Base-by-base conservation (phyloP, 23 red algal species). In the Gracilaria gracilis region DNA sequence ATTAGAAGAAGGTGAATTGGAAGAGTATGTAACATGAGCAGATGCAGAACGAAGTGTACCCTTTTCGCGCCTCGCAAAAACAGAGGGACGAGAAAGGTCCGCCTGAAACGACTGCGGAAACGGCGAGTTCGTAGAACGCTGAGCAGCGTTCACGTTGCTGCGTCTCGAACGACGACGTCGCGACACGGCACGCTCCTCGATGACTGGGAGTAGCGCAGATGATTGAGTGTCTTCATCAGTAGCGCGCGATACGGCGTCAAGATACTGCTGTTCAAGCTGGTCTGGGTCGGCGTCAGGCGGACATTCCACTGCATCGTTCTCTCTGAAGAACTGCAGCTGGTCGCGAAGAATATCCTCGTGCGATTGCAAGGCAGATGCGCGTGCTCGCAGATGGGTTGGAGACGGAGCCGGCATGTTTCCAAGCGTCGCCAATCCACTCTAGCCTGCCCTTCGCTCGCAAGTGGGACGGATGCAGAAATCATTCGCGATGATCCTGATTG, bases 121-220 rank as follows among this genome's bases (percentile, higher is more conserved):
- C 20, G 81, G 25, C 36, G 31, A 14, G 28, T 27, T 14, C 3
- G 15, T 15, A 23, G 81, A 20, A 19, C 15, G 24, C 2, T 34
- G n/a, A 33, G 81, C 20, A 3, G 17, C 9, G 8, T 31, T 29
- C n/a, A 25, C 20, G 12, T 71, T 71, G 61, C n/a, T 34, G 3
- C 81, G 36, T 32, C 59, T 7, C 25, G 31, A 24, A 21, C 84
- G 84, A 59, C 40, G 9, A 32, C 84, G 84, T 29, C 31, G 46
- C 15, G 39, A 12, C 21, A 88, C 84, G 2, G 38, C 7, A 15
- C 84, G 84, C 44, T 88, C 84, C 69, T 44, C 58, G 21, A 88
- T 88, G 19, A 69, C 9, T 0, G 65, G 66, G 12, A 88, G 67
- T 28, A 88, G 31, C 47, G 69, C 84, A 37, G 84, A 72, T 9